These are phyloP conservation scores for Ceratobasidium sp. DNA, from an alignment of 1,284 basidiomycete genomes.

Conservation along the genomic window DNA sequence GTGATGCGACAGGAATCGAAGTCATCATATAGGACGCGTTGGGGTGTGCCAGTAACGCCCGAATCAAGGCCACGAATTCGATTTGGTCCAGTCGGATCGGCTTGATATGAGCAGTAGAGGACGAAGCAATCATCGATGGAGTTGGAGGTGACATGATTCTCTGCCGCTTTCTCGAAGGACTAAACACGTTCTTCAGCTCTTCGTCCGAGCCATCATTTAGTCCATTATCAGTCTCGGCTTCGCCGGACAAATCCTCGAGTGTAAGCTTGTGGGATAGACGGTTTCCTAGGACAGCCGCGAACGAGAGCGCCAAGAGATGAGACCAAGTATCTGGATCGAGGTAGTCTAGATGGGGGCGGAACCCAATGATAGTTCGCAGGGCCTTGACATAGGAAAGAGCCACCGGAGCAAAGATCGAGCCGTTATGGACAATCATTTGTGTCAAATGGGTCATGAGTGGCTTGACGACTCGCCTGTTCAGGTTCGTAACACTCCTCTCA, in stretches of 20 bases:
- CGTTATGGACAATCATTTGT: slow-evolving; percentile 70
- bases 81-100: slow-evolving; percentile 72
- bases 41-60: slow-evolving; percentile 67
- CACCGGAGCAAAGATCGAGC: slow-evolving; percentile 71
- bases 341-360: slow-evolving; percentile 83
- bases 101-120: slow-evolving; percentile 16
- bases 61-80: slow-evolving; percentile 77
- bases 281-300: slow-evolving; percentile 81
- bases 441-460: slow-evolving; percentile 76
- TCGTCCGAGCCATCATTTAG: slow-evolving; percentile 58
- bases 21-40: slow-evolving; percentile 42
- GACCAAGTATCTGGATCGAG: slow-evolving; percentile 78
- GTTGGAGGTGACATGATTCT: slow-evolving; percentile 52
- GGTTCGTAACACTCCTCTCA: slow-evolving; percentile 67
- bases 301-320: slow-evolving; percentile 75
- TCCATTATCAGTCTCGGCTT: slow-evolving; percentile 52
- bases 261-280: slow-evolving; percentile 58
- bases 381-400: slow-evolving; percentile 87
- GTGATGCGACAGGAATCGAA: slow-evolving; percentile 58
- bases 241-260: slow-evolving; percentile 49
- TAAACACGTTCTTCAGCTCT: slow-evolving; percentile 53
- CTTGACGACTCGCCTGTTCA: slow-evolving; percentile 69
- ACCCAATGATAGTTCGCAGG: slow-evolving; percentile 72
- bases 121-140: slow-evolving; percentile 5
- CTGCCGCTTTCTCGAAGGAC: slow-evolving; percentile 49